Evolutionary conservation across 75 land plant genomes (phyloP), one percentile per base, ranked within the genome.

Genomic region (Pinus taeda): DNA sequence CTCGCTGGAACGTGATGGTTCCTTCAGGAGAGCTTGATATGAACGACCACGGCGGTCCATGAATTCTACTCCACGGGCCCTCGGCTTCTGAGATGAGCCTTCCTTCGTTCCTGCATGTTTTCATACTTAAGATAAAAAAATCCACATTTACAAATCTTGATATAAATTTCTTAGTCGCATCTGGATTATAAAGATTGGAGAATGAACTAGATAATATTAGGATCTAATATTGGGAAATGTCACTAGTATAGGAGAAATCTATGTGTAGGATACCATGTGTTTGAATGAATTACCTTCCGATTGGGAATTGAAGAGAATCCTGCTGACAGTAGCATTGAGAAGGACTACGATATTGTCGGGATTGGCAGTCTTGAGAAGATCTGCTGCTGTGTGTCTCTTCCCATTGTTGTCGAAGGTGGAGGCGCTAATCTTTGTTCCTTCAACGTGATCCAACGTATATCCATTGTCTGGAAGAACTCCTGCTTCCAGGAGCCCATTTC

Each of bases 311-410:
- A 84, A 84, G 63, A 84, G 79, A 45, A 84, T 78, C 30, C 69
- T 62, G 13, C 61, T 85, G 24, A 65, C 81, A 55, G 55, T 77
- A 55, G 86, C 86, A 45, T 62, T 73, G 64, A 85, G 73, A 63
- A 85, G 80, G 21, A 85, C 78, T 21, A 42, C 9, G n/a, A 82
- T 72, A 33, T 82, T 85, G 2, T 62, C 9, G 8, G 80, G 80
- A 53, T 75, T 78, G 24, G 86, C 86, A 69, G 78, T 78, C 58
- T 69, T 70, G n/a, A 85, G 86, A 26, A 85, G 84, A 45, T 85
- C 84, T 30, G 86, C 86, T 2, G 86, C 86, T 22, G 86, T 85
- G 77, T 82, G 84, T 14, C 86, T 80, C 15, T 75, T 74, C 4
- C 86, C 86, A 4, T 57, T 21, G 11, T 74, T 39, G 59, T 85